Conservation (phyloP, 1,284 basidiomycete genomes). For the Irpex sp. region DNA sequence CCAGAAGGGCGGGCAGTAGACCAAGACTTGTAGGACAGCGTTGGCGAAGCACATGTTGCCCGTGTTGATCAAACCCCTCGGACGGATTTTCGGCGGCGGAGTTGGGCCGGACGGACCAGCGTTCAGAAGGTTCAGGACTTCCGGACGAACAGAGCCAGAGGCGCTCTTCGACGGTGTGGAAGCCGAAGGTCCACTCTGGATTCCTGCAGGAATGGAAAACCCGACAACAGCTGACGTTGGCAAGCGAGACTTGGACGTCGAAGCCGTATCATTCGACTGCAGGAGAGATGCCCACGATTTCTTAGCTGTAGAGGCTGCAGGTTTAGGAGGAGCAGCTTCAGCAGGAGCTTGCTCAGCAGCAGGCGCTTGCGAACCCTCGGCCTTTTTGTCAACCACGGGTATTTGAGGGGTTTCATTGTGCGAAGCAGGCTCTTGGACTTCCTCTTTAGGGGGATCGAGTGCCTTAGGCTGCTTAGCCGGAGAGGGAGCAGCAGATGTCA, state of each 20-base stretch:
- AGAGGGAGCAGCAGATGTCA: slow-evolving; percentile 35
- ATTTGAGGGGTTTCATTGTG: neutral
- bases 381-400: neutral
- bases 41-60: slow-evolving; percentile 99
- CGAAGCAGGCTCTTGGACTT: slow-evolving; percentile 11
- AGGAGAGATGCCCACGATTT: slow-evolving; percentile 81
- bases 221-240: slow-evolving; percentile 66
- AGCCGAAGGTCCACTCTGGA: slow-evolving; percentile 4
- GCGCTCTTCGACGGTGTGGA: slow-evolving; percentile 18
- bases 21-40: slow-evolving; percentile 86
- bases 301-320: slow-evolving; percentile 2
- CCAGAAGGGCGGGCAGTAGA: slow-evolving; percentile 88
- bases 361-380: neutral
- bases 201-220: slow-evolving; percentile 57
- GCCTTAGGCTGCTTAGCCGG: slow-evolving; percentile 18
- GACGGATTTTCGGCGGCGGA: slow-evolving; percentile 43
- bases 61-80: slow-evolving; percentile 89
- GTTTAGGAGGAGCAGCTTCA: no score
- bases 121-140: slow-evolving; percentile 56
- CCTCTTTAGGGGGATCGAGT: slow-evolving; percentile 12
- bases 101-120: slow-evolving; percentile 36
- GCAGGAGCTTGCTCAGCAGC: no score
- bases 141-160: slow-evolving; percentile 44
- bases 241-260: slow-evolving; percentile 39
- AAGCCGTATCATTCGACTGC: slow-evolving; percentile 35